Base-by-base conservation (phyloP, 371 early-diverging fungal species). In the Mortierella sp. region DNA sequence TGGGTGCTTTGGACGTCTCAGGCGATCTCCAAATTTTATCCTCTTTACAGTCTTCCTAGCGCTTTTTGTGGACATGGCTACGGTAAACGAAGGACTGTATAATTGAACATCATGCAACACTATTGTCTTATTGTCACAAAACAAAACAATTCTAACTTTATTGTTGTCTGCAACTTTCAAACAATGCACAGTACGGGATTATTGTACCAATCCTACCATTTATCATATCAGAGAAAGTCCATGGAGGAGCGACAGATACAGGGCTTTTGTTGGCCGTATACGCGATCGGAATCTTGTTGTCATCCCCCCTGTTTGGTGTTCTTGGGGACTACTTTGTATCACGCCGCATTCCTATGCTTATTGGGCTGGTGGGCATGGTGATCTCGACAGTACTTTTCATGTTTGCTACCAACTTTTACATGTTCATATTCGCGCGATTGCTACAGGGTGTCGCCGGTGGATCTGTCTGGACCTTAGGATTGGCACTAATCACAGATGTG, bases 281-380 rank as follows among this genome's bases (percentile, higher is more conserved):
- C 69, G 88, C 87, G 5, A 78, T 90, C 15, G 95, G 96, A 2
- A 82, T 96, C 58, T 76, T 96, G 26, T 76, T 86, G 23, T 92
- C 92, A 1, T 89, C 96, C 1, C 94, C 94, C 3, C 32, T 91
- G 0, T 91, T 94, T 69, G 95, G 94, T 1, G 86, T 88, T 82
- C 64, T 94, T 15, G 87, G 89, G 10, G 79, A 79, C 37, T 34
- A 28, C 13, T 79, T 79, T 59, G 67, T 73, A 10, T 72, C 79
- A 0, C 79, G 79, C 12, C 56, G 79, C 0, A 53, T 64, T 1
- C 89, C 89, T 7, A 92, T 93, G 93, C 42, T 93, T 19, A 53
- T 88, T 13, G 90, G 91, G 12, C 86, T 91, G 12, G 68, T 75
- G 12, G 86, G 86, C 1, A 85, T 92, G 37, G 78, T 88, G 37